Base-by-base conservation (phyloP, 257 asterid species). In the Nicotiana tomentosiformis region DNA sequence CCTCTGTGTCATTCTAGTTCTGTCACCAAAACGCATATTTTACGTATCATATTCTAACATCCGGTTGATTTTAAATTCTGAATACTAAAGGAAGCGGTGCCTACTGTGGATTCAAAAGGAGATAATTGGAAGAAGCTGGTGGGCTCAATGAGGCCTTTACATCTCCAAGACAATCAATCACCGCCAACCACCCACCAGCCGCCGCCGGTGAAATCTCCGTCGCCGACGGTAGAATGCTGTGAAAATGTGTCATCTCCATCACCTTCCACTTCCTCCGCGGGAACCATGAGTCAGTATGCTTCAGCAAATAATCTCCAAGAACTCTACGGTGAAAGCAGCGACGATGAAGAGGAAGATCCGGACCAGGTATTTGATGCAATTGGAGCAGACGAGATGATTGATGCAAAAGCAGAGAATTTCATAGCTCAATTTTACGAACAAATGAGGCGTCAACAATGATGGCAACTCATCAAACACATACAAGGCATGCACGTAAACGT, bases 131-230 rank as follows among this genome's bases (percentile, higher is more conserved):
- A 82, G 87, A 88, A 90, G 76, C 49, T 95, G 4, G 95, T 95
- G 4, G 97, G 90, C 0, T 90, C 95, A 0, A 91, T 95, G 86
- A 90, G 98, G 53, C 98, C 98, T 9, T 77, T 95, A 82, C 93
- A 90, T 85, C 87, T 88, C 39, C 96, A 88, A 69, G 93, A 89
- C 14, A 80, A 88, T 49, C 56, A 74, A 17, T 86, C 90, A 3
- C 87, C 93, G 16, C 88, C 90, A 3, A 53, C 82, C 17, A 82
- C 64, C 39, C 67, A 4, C 37, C n/a, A n/a, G 2, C 35, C 20
- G 10, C 68, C 82, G 7, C 61, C 82, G 5, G 74, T 33, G 43
- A 26, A 58, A 58, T 20, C 82, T 60, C 56, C 29, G 5, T 61
- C 74, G 5, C 58, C 55, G 12, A 17, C 60, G 26, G 39, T 20